Percentiles rank a stretch among this genome's conserved stretches.
These are phyloP conservation scores for Tarenaya hassleriana DNA, from an alignment of 345 rosid genomes.

Conservation along the genomic window DNA sequence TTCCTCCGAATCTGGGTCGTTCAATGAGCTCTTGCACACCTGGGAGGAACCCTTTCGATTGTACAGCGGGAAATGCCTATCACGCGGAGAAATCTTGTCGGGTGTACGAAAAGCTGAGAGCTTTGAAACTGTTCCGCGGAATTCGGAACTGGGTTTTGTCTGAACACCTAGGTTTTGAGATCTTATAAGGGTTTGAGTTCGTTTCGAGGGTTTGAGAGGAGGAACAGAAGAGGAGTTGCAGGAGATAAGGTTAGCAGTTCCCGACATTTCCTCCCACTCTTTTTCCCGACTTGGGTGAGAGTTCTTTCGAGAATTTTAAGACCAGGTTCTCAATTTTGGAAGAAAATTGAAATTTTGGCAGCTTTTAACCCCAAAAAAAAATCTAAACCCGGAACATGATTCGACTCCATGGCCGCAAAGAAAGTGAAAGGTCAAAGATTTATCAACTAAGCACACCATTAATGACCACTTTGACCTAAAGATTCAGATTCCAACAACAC, in stretches of 20 bases:
- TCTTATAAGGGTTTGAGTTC: slow-evolving; percentile 5
- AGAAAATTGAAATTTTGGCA: too few relatives aligned
- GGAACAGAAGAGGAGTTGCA: slow-evolving; percentile 42
- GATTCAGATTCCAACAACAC: too few relatives aligned
- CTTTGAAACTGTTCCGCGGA: slow-evolving; percentile 15
- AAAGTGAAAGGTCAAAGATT: too few relatives aligned
- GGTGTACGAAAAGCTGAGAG: slow-evolving; percentile 20
- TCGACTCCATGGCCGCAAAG: too few relatives aligned
- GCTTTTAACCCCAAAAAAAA: too few relatives aligned
- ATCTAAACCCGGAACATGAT: too few relatives aligned
- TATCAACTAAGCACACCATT: too few relatives aligned
- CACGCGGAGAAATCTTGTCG: slow-evolving; percentile 1
- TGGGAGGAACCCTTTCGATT: slow-evolving; percentile 27
- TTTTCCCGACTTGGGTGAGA: too few relatives aligned
- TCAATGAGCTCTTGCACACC: slow-evolving; percentile 38
- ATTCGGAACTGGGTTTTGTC: neutral
- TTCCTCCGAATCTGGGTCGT: slow-evolving; percentile 45
- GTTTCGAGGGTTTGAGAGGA: slow-evolving; percentile 26
- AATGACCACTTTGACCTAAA: too few relatives aligned
- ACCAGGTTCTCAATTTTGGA: too few relatives aligned
- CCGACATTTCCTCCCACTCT: slow-evolving; percentile 37
- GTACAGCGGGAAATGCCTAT: slow-evolving; percentile 5
- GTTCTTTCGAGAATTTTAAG: too few relatives aligned
- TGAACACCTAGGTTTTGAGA: neutral
- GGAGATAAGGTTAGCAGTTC: slow-evolving; percentile 42